These are phyloP conservation scores for Vicia faba DNA, from an alignment of 306 rosid genomes.

Conservation along the genomic window DNA sequence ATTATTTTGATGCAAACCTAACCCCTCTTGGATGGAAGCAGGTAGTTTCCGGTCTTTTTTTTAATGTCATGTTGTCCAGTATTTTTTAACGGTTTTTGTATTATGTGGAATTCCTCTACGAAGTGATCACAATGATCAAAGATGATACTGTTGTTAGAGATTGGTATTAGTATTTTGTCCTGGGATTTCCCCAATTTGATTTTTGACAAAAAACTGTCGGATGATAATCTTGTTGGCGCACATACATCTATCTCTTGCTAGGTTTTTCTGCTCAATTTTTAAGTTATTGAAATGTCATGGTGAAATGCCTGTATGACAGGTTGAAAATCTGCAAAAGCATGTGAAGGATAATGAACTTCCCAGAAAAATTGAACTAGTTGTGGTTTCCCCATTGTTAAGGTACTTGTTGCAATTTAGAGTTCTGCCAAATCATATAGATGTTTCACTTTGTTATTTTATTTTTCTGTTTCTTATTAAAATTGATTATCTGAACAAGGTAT, in stretches of 20 bases:
- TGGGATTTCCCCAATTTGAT: slow-evolving; percentile 26
- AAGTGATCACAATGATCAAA: slow-evolving; percentile 16
- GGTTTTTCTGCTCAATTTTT: slow-evolving; percentile 11
- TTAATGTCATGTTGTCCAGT: slow-evolving; percentile 23
- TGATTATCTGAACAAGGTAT: slow-evolving; percentile 4
- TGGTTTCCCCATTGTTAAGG: slow-evolving; percentile 84
- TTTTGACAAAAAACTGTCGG: slow-evolving; percentile 1
- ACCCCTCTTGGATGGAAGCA: slow-evolving; percentile 88
- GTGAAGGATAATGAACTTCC: slow-evolving; percentile 65
- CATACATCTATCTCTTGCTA: slow-evolving; percentile 16
- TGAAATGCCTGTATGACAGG: slow-evolving; percentile 48
- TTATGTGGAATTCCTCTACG: background rate
- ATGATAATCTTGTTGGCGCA: background rate
- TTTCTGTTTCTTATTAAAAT: background rate
- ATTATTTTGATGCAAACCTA: slow-evolving; percentile 72
- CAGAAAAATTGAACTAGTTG: slow-evolving; percentile 65
- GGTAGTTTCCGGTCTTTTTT: slow-evolving; percentile 46
- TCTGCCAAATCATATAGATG: background rate
- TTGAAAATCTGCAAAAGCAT: slow-evolving; percentile 69
- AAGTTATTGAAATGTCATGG: slow-evolving; percentile 5
- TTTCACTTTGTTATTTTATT: slow-evolving; percentile 21
- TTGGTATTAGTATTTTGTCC: slow-evolving; percentile 8
- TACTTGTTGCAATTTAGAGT: slow-evolving; percentile 37
- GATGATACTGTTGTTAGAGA: slow-evolving; percentile 18
- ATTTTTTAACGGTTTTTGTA: background rate